Percentiles rank a stretch among this genome's conserved stretches.
Conservation (phyloP, 169 alveolate genomes). For the Babesia caballi region DNA sequence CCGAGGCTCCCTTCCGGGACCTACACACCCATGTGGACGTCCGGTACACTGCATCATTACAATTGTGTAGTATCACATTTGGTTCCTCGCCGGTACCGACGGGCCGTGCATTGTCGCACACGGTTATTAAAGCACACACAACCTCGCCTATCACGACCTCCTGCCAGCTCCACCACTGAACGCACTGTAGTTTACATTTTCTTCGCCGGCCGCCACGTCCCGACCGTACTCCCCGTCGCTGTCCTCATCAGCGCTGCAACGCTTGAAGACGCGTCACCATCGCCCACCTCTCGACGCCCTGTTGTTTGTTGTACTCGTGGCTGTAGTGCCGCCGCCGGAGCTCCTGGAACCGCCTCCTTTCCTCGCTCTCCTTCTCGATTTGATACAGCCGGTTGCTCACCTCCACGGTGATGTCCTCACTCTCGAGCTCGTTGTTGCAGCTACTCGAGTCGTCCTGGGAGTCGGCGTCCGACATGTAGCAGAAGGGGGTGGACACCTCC, state of each 20-base stretch:
- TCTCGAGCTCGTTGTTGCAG: not conserved
- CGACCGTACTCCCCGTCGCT: conserved; percentile 1
- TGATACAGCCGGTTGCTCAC: conserved; percentile 25
- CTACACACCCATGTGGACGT: too few relatives aligned
- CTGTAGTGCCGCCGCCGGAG: conserved; percentile 51
- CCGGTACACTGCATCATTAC: too few relatives aligned
- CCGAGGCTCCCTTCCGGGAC: too few relatives aligned
- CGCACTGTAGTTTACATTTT: not conserved
- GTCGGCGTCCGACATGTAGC: conserved; percentile 61
- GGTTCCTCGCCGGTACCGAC: too few relatives aligned
- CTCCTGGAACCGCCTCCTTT: conserved; percentile 17
- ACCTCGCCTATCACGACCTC: too few relatives aligned
- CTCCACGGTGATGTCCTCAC: conserved; percentile 16
- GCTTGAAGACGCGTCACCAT: not conserved
- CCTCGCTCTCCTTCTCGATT: conserved; percentile 9
- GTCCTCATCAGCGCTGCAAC: not conserved
- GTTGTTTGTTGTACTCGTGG: conserved; percentile 21
- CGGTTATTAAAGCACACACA: too few relatives aligned
- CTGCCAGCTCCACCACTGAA: not conserved
- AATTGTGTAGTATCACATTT: too few relatives aligned
- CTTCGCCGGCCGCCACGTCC: not conserved
- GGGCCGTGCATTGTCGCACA: too few relatives aligned
- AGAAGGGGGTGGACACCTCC: conserved; percentile 81
- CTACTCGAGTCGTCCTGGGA: conserved; percentile 39
- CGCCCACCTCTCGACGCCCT: not conserved